phyloP scores from a whole-genome alignment of 208 protist genomes.

The Histomonas meleagridis region DNA sequence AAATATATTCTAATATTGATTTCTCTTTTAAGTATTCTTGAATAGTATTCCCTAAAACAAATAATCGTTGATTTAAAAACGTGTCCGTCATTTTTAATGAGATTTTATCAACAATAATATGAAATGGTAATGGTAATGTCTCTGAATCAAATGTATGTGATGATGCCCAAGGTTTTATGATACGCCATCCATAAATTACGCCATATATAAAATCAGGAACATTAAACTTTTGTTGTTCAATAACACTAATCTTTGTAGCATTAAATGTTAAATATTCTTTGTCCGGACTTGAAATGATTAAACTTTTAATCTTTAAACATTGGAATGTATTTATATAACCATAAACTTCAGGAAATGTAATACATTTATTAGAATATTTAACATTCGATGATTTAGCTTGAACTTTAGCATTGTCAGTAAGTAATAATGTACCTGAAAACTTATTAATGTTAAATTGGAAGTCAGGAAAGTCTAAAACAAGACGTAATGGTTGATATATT shows the following conservation, averaged over 20 bases:
- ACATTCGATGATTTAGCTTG: neutral
- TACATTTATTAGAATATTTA: neutral
- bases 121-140: neutral
- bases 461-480: neutral
- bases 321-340: neutral
- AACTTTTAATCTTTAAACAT: neutral
- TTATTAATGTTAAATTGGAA: neutral
- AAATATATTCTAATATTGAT: neutral
- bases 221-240: neutral
- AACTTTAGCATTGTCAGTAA: neutral
- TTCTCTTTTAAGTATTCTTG: neutral
- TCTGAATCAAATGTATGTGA: neutral
- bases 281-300: neutral
- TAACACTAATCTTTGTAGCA: neutral
- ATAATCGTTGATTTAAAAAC: neutral
- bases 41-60: neutral
- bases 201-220: neutral
- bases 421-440: neutral
- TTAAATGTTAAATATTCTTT: neutral
- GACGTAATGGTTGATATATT: neutral
- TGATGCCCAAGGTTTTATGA: neutral
- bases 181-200: neutral
- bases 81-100: neutral
- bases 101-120: neutral
- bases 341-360: neutral